A percentile compares a stretch with the other conserved stretches of the same genome.
These are phyloP conservation scores for Balakata baccata DNA, from an alignment of 345 rosid genomes.

Conservation along the genomic window DNA sequence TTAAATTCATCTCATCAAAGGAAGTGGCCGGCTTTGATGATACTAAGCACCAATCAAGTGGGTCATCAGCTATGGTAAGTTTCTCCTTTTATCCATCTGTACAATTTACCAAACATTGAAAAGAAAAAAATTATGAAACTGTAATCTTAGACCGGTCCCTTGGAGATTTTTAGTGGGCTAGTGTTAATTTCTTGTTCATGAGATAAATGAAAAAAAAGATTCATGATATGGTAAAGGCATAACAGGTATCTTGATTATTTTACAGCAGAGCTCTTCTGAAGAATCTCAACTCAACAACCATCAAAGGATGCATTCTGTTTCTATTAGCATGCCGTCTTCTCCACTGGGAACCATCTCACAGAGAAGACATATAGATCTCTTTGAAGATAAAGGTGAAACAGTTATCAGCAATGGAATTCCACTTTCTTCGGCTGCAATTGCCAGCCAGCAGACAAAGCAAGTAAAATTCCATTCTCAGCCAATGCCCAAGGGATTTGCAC, in stretches of 20 bases:
- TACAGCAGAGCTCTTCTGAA: slow-evolving; percentile 10
- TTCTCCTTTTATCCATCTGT: neutral
- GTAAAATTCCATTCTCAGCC: slow-evolving; percentile 58
- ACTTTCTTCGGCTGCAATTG: slow-evolving; percentile 26
- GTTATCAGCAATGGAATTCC: slow-evolving; percentile 17
- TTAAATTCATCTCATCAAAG: slow-evolving; percentile 43
- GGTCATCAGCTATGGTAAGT: neutral
- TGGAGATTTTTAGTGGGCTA: too few species aligned
- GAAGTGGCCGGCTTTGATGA: slow-evolving; percentile 51
- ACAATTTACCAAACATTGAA: neutral
- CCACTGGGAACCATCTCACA: slow-evolving; percentile 25
- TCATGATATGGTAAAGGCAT: neutral
- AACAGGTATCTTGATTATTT: neutral
- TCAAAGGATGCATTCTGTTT: slow-evolving; percentile 39
- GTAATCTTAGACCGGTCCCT: neutral
- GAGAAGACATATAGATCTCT: slow-evolving; percentile 26
- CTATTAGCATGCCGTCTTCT: slow-evolving; percentile 69
- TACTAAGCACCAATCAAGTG: slow-evolving; percentile 4
- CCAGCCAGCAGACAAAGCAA: slow-evolving; percentile 18
- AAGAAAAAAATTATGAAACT: neutral
- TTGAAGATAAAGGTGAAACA: slow-evolving; percentile 17
- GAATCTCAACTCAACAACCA: slow-evolving; percentile 25
- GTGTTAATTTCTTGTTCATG: neutral
- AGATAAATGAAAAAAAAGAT: neutral
- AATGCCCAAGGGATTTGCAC: slow-evolving; percentile 43